Base-by-base conservation (phyloP, 371 early-diverging fungal genomes). In the Rhizomucor miehei region DNA sequence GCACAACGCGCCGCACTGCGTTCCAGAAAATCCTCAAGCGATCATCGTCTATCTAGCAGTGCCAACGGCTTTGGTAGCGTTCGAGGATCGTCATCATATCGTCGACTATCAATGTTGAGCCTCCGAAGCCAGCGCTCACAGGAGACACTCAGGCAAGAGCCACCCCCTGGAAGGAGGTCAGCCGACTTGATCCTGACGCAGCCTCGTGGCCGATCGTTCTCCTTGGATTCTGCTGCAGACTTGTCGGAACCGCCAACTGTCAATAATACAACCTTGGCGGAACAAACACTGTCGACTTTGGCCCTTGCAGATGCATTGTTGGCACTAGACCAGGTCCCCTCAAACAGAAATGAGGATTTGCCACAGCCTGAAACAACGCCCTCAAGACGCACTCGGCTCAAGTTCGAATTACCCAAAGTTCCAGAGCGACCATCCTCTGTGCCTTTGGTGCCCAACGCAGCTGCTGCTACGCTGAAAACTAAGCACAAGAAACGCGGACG, bases 351-450 rank as follows among this genome's bases (percentile, higher is more conserved):
- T 16, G 37, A 54, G 16, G 35, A 19, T 8, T 29, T 29, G 29
- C 29, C 29, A 29, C 29, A 29, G 17, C 46, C 44, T 45, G 54
- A 17, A 35, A n/a, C 51, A 11, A 23, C 54, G 6, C 5, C 29
- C 8, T 29, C 8, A 8, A 29, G 29, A 29, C 29, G 29, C 3
- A 41, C 41, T 13, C 12, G 40, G 39, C 10, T 20, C 13, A 23
- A 10, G 38, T 19, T 21, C 48, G 5, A 23, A 41, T 19, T 41
- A 41, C 41, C 41, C 41, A 19, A 41, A 19, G 19, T 41, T 6
- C 57, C 19, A 43, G 50, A 17, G 38, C 14, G 41, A 40, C 51
- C 51, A 21, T 43, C 47, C 21, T 52, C 59, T 0, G 44, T 52
- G 25, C 35, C 54, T 24, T 19, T 19, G 1, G 19, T 25, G 17